These are phyloP conservation scores for Populus deltoides DNA, from an alignment of 345 rosid species.

Conservation along the genomic window DNA sequence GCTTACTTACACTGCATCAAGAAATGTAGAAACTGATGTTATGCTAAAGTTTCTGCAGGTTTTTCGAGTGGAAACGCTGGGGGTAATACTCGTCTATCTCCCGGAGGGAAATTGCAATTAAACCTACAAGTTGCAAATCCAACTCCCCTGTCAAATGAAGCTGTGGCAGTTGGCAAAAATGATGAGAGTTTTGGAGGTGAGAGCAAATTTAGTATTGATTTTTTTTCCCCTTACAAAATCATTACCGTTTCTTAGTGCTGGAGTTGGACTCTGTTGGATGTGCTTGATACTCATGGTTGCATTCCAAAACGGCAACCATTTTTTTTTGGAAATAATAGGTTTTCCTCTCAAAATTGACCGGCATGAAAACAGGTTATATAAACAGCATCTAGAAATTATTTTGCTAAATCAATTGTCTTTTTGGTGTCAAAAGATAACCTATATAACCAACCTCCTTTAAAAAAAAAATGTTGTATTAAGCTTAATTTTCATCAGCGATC, in stretches of 20 bases:
- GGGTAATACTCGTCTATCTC: neutral
- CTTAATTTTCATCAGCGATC: no score
- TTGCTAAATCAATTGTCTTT: no score
- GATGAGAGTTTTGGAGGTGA: conserved; percentile 9
- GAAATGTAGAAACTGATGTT: neutral
- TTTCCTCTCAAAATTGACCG: no score
- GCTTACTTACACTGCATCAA: neutral
- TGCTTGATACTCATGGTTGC: neutral
- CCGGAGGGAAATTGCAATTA: neutral
- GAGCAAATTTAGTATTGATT: neutral
- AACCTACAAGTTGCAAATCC: conserved; percentile 2
- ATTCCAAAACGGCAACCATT: no score
- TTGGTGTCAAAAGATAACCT: no score
- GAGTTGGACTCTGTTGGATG: neutral
- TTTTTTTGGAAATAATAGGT: no score
- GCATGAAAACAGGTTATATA: no score
- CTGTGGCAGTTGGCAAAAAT: neutral
- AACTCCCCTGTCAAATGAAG: conserved; percentile 9
- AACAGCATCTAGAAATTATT: no score
- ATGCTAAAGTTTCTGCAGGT: conserved; percentile 11
- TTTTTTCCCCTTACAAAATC: neutral
- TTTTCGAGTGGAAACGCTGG: neutral
- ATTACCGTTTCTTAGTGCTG: neutral
- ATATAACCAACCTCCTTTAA: no score
- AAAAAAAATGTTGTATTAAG: no score